A percentile compares a stretch with the other conserved stretches of the same genome.
phyloP scores from a whole-genome alignment of 116 monocot species.

The Phalaenopsis hybrid region DNA sequence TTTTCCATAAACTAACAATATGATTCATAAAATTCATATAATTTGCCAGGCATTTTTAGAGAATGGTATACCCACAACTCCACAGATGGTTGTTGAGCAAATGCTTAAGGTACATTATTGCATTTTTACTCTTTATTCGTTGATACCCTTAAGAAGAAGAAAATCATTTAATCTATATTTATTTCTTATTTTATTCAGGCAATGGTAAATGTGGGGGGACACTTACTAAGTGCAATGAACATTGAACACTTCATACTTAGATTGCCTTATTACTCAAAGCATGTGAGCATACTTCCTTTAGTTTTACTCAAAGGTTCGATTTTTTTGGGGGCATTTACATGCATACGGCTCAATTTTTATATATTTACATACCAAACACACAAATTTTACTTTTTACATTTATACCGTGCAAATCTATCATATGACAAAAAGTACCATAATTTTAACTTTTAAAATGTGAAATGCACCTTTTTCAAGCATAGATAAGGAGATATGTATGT shows the following conservation, averaged over 20 bases:
- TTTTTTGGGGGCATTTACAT: neutral
- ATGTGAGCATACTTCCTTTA: slow-evolving; percentile 29
- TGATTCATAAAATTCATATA: neutral
- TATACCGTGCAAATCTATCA: too few species aligned
- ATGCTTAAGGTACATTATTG: slow-evolving; percentile 64
- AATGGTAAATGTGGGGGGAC: slow-evolving; percentile 86
- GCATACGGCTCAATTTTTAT: too few species aligned
- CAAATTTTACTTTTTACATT: too few species aligned
- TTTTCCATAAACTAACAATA: neutral
- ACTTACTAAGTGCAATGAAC: slow-evolving; percentile 67
- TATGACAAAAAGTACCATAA: too few species aligned
- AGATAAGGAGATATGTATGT: too few species aligned
- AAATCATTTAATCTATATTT: neutral
- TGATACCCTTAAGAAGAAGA: neutral
- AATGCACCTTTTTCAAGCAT: too few species aligned
- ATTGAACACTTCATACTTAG: slow-evolving; percentile 94
- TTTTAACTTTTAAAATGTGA: too few species aligned
- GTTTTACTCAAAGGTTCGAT: neutral
- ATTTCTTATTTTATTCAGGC: slow-evolving; percentile 38
- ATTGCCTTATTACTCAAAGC: slow-evolving; percentile 57
- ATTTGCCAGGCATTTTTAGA: slow-evolving; percentile 64
- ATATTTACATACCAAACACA: too few species aligned
- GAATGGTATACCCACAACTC: slow-evolving; percentile 71
- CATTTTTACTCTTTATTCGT: neutral
- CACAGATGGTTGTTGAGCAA: slow-evolving; percentile 65